These are phyloP conservation scores for Coniferiporia weirii DNA, from an alignment of 1,284 basidiomycete species.

Conservation along the genomic window DNA sequence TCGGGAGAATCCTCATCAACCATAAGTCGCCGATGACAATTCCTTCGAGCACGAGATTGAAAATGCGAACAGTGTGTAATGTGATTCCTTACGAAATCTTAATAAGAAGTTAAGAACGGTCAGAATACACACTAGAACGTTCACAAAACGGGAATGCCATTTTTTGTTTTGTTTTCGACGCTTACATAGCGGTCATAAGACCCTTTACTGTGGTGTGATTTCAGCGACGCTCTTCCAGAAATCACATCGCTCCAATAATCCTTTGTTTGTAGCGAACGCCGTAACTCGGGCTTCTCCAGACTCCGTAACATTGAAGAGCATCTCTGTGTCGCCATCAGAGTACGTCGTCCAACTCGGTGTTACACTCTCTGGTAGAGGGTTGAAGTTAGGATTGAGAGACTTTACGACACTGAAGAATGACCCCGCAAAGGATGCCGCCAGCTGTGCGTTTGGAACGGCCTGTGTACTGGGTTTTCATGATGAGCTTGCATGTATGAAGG, in stretches of 20 bases:
- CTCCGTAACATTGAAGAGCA: constrained; percentile 34
- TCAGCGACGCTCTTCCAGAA: constrained; percentile 13
- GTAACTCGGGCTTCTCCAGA: constrained; percentile 24
- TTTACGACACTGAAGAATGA: constrained; percentile 35
- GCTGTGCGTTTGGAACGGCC: constrained; percentile 32
- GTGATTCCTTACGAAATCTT: too few species aligned
- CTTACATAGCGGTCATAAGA: too few species aligned
- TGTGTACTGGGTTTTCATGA: constrained; percentile 18
- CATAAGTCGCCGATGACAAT: too few species aligned
- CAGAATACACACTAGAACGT: too few species aligned
- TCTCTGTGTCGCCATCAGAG: constrained; percentile 26
- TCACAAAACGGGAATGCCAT: too few species aligned
- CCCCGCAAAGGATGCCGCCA: constrained; percentile 35
- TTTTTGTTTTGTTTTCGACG: too few species aligned
- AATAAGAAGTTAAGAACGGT: too few species aligned
- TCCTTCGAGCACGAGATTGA: too few species aligned
- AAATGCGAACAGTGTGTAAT: too few species aligned
- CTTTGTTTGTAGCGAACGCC: constrained; percentile 23
- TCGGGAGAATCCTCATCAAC: too few species aligned
- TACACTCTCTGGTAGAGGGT: constrained; percentile 26
- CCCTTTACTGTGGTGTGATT: constrained; percentile 3
- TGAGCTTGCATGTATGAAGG: not conserved
- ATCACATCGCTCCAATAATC: constrained; percentile 28
- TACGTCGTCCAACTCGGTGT: constrained; percentile 30
- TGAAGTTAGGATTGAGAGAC: constrained; percentile 33